Conservation (phyloP, 2,329 filamentous ascomycete genomes). For the Pestalotiopsis sp. region DNA sequence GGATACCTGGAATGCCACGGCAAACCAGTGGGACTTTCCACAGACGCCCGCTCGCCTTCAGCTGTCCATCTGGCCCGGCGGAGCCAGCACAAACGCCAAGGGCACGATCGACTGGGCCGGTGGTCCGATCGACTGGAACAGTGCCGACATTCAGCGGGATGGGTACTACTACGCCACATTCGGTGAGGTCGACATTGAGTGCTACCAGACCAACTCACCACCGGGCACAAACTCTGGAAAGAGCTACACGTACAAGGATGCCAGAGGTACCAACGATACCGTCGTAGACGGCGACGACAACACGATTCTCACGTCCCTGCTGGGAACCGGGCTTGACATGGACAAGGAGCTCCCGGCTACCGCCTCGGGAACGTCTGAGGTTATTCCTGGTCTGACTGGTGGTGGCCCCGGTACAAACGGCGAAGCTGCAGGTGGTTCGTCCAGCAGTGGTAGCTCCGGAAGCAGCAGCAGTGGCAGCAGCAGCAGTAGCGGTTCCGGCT, state of each 20-base stretch:
- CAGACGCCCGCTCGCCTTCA: conserved; percentile 91
- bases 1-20: conserved; percentile 84
- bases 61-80: conserved; percentile 95
- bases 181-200: conserved; percentile 77
- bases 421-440: conserved; percentile 26
- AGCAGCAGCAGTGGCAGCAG: conserved; percentile 15
- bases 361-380: conserved; percentile 22
- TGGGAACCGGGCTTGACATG: conserved; percentile 81
- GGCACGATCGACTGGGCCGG: conserved; percentile 93
- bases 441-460: conserved; percentile 16
- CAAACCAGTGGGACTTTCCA: conserved; percentile 82
- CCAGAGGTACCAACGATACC: conserved; percentile 71
- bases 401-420: conserved; percentile 34
- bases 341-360: conserved; percentile 39
- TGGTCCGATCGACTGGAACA: conserved; percentile 85
- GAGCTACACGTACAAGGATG: conserved; percentile 76
- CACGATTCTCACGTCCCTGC: conserved; percentile 77
- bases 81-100: conserved; percentile 73
- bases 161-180: conserved; percentile 90
- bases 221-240: conserved; percentile 71
- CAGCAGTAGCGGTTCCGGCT: conserved; percentile 16
- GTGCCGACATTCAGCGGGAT: conserved; percentile 75
- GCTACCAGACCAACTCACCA: conserved; percentile 67
- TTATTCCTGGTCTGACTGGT: conserved; percentile 32
- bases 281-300: conserved; percentile 74